phyloP scores from a whole-genome alignment of 192 early-diverging fungal genomes.

The Paraglomus brasilianum region DNA sequence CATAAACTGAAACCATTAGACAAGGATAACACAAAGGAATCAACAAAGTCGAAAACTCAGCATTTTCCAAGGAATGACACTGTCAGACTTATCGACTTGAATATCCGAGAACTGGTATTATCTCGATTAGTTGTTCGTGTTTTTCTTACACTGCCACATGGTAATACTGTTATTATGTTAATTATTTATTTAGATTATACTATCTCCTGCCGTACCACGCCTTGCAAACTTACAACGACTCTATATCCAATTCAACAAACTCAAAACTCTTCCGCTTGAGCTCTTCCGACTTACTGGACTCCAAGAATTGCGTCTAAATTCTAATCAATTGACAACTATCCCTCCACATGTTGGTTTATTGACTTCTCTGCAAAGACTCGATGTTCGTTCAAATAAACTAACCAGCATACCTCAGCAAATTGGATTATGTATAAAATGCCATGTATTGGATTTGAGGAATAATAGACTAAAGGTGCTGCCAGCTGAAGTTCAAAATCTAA shows the following conservation, averaged over 20 bases:
- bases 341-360: constrained; percentile 35
- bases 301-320: constrained; percentile 38
- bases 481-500: constrained; percentile 25
- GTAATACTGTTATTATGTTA: neutral
- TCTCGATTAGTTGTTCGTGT: neutral
- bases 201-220: constrained; percentile 36
- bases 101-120: constrained; percentile 4
- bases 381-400: constrained; percentile 38
- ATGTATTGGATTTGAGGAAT: constrained; percentile 36
- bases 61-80: neutral
- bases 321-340: constrained; percentile 33
- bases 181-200: constrained; percentile 35
- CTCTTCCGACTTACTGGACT: constrained; percentile 36
- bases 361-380: constrained; percentile 31
- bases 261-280: constrained; percentile 30
- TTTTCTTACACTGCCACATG: neutral
- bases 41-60: neutral
- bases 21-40: neutral
- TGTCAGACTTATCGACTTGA: constrained; percentile 4
- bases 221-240: constrained; percentile 33
- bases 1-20: constrained; percentile 8
- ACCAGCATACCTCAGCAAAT: constrained; percentile 35
- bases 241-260: constrained; percentile 35
- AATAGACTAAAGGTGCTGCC: constrained; percentile 38
- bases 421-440: constrained; percentile 21